phyloP scores from a whole-genome alignment of 140 eudicot genomes.

The Erigeron philadelphicus region DNA sequence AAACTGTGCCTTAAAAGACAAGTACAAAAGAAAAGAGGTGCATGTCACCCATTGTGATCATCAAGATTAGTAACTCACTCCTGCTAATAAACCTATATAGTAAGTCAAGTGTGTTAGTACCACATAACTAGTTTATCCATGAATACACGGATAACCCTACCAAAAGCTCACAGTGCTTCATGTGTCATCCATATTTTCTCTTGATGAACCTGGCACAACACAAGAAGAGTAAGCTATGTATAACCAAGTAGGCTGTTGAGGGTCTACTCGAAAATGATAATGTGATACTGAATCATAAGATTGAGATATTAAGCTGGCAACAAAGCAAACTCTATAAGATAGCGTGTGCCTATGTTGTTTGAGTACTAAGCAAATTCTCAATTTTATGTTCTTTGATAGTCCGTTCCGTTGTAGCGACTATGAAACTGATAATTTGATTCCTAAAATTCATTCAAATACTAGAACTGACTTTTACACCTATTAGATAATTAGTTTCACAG shows the following conservation, averaged over 20 bases:
- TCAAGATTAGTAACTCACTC: not conserved
- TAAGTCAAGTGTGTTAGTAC: conserved; percentile 23
- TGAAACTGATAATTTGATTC: no score
- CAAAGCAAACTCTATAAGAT: not conserved
- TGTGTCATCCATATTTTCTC: conserved; percentile 24
- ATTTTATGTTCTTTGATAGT: no score
- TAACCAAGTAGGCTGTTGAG: not conserved
- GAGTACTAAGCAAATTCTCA: not conserved
- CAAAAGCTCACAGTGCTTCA: conserved; percentile 9
- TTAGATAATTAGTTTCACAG: no score
- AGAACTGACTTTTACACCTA: no score
- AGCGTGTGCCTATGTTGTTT: not conserved
- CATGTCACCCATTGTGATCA: not conserved
- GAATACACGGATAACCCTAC: not conserved
- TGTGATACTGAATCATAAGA: not conserved
- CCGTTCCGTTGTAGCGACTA: no score
- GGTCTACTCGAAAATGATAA: not conserved
- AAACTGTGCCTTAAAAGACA: not conserved
- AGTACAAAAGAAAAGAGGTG: not conserved
- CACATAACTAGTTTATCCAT: not conserved
- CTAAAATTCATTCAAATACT: no score
- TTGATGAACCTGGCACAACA: conserved; percentile 24
- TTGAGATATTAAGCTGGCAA: not conserved
- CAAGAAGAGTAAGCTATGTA: not conserved
- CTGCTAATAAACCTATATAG: conserved; percentile 20